Percentiles rank a stretch among this genome's conserved stretches.
Evolutionary conservation across 2,329 filamentous ascomycete species (phyloP).

Genomic region (Blastomyces gilchristii): DNA sequence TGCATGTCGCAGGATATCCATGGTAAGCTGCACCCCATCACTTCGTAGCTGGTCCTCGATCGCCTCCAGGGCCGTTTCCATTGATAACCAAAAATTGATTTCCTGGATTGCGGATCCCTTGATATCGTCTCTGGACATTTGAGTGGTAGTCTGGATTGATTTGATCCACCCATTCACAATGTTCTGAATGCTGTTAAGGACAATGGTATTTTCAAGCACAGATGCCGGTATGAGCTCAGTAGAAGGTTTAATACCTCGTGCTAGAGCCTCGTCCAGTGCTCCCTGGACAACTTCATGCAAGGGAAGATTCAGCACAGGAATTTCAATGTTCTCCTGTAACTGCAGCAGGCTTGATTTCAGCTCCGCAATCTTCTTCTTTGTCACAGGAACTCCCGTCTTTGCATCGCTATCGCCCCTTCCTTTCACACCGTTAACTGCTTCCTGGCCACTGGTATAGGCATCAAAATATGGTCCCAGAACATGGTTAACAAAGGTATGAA

Average conservation of each 20-base stretch:
- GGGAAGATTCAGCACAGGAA: slow-evolving; percentile 78
- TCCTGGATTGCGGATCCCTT: slow-evolving; percentile 82
- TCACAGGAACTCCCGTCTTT: slow-evolving; percentile 91
- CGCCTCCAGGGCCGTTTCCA: slow-evolving; percentile 85
- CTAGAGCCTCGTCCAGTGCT: slow-evolving; percentile 67
- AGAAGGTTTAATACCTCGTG: slow-evolving; percentile 56
- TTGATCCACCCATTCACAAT: slow-evolving; percentile 98
- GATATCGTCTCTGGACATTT: slow-evolving; percentile 75
- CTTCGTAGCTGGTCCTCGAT: slow-evolving; percentile 83
- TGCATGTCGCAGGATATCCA: slow-evolving; percentile 91
- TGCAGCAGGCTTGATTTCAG: slow-evolving; percentile 82
- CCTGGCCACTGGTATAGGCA: slow-evolving; percentile 78
- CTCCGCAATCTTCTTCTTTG: slow-evolving; percentile 93
- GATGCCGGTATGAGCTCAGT: slow-evolving; percentile 66
- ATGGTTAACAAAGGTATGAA: slow-evolving; percentile 85
- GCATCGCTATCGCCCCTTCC: slow-evolving; percentile 75
- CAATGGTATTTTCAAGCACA: slow-evolving; percentile 77
- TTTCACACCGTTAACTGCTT: slow-evolving; percentile 54
- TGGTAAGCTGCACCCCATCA: slow-evolving; percentile 78
- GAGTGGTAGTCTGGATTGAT: slow-evolving; percentile 92
- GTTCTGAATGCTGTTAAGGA: slow-evolving; percentile 86
- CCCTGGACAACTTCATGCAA: slow-evolving; percentile 82
- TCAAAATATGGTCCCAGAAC: slow-evolving; percentile 94
- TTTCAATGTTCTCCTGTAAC: slow-evolving; percentile 94
- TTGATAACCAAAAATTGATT: slow-evolving; percentile 97